phyloP scores from a whole-genome alignment of 2,329 filamentous ascomycete genomes.

The Emergomyces africanus region DNA sequence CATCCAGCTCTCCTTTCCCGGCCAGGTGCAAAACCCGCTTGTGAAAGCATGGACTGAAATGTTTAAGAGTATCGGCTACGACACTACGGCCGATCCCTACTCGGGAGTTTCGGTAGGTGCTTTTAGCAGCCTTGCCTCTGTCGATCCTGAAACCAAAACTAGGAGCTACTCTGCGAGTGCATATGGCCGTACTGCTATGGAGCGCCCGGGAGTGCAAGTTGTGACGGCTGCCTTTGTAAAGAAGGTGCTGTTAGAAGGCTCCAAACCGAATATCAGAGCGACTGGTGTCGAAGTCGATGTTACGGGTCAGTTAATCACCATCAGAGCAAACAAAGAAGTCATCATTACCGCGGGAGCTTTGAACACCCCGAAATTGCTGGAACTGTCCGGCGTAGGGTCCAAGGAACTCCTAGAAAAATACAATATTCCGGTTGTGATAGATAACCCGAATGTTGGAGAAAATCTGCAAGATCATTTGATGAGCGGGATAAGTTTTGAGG shows the following conservation, averaged over 20 bases:
- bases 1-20: not conserved
- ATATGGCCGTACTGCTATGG: not conserved
- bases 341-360: constrained; percentile 48
- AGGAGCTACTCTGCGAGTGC: not conserved
- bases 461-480: constrained; percentile 40
- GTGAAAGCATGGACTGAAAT: constrained; percentile 10
- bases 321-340: constrained; percentile 37
- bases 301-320: constrained; percentile 11
- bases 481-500: constrained; percentile 17
- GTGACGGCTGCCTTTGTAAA: constrained; percentile 1
- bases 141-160: constrained; percentile 13
- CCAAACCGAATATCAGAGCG: constrained; percentile 6
- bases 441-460: constrained; percentile 36
- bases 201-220: not conserved
- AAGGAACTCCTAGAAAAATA: not conserved
- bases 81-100: constrained; percentile 4
- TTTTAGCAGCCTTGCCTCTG: constrained; percentile 20
- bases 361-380: constrained; percentile 44
- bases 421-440: constrained; percentile 14
- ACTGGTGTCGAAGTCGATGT: constrained; percentile 20
- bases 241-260: not conserved
- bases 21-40: not conserved
- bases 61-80: constrained; percentile 5
- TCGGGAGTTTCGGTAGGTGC: constrained; percentile 15
- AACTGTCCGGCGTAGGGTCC: constrained; percentile 48